Evolutionary conservation across 1,284 basidiomycete genomes (phyloP), one percentile per base, ranked within the genome.

Genomic region (Volvariella volvacea): DNA sequence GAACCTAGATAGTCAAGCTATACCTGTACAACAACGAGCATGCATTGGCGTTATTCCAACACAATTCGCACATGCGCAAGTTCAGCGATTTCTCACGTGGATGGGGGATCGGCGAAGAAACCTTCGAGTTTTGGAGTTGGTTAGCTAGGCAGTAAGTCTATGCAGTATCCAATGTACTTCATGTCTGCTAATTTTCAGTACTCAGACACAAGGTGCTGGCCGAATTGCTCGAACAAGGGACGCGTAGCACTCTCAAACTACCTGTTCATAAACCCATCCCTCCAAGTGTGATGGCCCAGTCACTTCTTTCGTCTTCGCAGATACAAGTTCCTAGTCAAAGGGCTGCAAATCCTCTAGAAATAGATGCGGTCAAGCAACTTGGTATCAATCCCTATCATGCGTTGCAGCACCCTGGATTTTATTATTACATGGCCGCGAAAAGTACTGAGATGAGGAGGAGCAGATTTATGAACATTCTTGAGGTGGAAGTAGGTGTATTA

Each of bases 111-210:
- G 93, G 93, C n/a, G 90, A 93, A 55, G 88, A 92, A 55, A 96
- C 91, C 0, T 96, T 89, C 54, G 96, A 98, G 61, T 98, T 84
- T 59, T 98, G 95, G 95, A 88, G 86, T 53, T 99, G 94, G 95
- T 73, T 93, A 42, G 87, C 89, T 6, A 75, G 93, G 57, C 92
- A 97, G 88, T 92, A 53, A 50, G 85, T 73, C n/a, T 28, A 16
- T 38, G 4, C 4, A 8, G 15, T 3, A 16, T 22, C 41, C 15
- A 33, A 30, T 39, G 22, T n/a, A 3, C 22, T 15, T 20, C 33
- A 10, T 39, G 22, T 48, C 40, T 36, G 20, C 34, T 45, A 15
- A 28, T 22, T 21, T 28, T 28, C n/a, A 37, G 17, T 40, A 4
- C 31, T 30, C 44, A 92, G 89, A 57, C 82, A 95, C 57, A 85